Evolutionary conservation across 139 green algal species (phyloP), one percentile per base, ranked within the genome.

Genomic region (Chlorella sp.): DNA sequence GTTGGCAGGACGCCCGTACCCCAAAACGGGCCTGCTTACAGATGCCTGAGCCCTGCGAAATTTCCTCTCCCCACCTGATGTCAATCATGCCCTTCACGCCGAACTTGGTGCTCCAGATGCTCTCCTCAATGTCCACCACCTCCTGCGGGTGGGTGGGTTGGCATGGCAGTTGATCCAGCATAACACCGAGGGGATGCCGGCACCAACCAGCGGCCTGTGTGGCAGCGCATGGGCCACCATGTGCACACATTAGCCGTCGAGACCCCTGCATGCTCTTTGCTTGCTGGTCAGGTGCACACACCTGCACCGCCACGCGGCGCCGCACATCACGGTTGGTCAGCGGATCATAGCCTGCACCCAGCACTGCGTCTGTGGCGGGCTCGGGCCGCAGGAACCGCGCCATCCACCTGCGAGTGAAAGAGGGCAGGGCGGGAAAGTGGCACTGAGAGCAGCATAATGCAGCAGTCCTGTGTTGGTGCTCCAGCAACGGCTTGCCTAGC

Each of bases 11-110:
- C 36, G 16, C 3, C 38, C 13, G 36, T 0, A 17, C 14, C n/a
- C 44, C 0, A 43, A 14, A 34, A 65, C 56, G 3, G 7, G 30
- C 56, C 7, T 14, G 56, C 56, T 6, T 16, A 20, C 56, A 4
- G 7, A 20, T 65, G 56, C 56, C 3, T 65, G 22, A 65, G 56
- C 56, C 30, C 22, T 24, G 30, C 56, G 22, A 30, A 28, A 69
- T 69, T 11, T 40, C 67, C 20, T 16, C 67, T 44, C 74, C 51
- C 48, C 40, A 58, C 77, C 91, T 96, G 14, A 93, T 94, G 84
- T 99, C 96, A 6, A 99, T 89, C 82, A 95, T 92, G 30, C 96
- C 96, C 86, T 99, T 99, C 26, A 99, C 84, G 34, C 96, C 96
- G 73, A 92, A 98, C 74, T 85, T 89, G 17, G 97, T 96, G 30